A percentile compares a stretch with the other conserved stretches of the same genome.
phyloP scores from a whole-genome alignment of 2,329 filamentous ascomycete species.

The Pseudopithomyces chartarum region DNA sequence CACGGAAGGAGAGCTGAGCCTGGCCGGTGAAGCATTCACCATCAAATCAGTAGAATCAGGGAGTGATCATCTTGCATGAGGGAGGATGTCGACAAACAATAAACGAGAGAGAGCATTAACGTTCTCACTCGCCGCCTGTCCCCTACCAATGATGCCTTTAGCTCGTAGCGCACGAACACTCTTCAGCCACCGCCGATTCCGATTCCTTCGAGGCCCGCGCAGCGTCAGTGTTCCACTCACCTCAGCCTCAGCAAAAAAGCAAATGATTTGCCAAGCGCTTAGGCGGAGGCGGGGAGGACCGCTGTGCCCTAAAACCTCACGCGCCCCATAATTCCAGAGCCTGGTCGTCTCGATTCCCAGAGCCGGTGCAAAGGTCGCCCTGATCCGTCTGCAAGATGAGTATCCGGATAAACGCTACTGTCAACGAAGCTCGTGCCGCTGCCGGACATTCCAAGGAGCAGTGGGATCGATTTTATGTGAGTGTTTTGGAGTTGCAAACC shows the following conservation, averaged over 20 bases:
- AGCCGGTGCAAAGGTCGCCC: constrained; percentile 26
- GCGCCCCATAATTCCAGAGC: constrained; percentile 42
- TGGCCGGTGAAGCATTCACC: constrained; percentile 26
- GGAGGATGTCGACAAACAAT: constrained; percentile 34
- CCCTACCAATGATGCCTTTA: constrained; percentile 38
- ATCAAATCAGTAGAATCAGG: constrained; percentile 39
- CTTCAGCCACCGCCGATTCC: constrained; percentile 46
- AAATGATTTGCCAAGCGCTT: constrained; percentile 37
- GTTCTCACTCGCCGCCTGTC: constrained; percentile 24
- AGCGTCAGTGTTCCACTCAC: constrained; percentile 40
- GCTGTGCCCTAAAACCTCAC: constrained; percentile 44
- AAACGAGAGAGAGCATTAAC: constrained; percentile 29
- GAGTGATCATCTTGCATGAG: constrained; percentile 36
- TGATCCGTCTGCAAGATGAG: constrained; percentile 34
- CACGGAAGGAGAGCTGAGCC: constrained; percentile 36
- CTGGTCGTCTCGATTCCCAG: constrained; percentile 27
- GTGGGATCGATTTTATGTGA: constrained; percentile 46
- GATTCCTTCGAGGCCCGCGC: constrained; percentile 43
- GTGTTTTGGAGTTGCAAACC: constrained; percentile 17
- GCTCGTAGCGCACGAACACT: constrained; percentile 44
- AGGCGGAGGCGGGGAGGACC: constrained; percentile 43
- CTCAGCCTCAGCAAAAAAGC: constrained; percentile 47
- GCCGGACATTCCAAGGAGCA: constrained; percentile 44
- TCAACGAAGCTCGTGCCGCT: constrained; percentile 40
- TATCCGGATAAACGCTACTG: constrained; percentile 46